Percentiles rank a stretch among this genome's conserved stretches.
Conservation (phyloP, 2,329 filamentous ascomycete genomes). For the Rhexocercosporidium sp. region DNA sequence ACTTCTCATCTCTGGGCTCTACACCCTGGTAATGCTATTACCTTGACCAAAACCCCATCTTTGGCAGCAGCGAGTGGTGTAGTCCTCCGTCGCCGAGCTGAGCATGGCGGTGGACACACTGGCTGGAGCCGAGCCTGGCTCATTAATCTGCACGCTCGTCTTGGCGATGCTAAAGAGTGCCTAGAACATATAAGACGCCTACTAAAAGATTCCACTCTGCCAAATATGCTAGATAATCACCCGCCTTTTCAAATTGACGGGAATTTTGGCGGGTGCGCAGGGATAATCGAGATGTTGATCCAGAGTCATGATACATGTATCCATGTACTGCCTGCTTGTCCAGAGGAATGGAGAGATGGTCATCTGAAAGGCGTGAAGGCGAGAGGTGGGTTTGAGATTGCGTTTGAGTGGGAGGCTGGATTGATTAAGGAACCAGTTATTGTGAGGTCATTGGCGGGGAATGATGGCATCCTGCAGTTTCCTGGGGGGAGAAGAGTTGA, state of each 20-base stretch:
- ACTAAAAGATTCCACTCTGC: constrained; percentile 48
- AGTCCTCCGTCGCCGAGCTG: constrained; percentile 41
- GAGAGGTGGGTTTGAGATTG: constrained; percentile 45
- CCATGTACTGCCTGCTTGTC: constrained; percentile 46
- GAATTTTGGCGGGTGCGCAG: constrained; percentile 55
- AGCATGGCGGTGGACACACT: constrained; percentile 50
- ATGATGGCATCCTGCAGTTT: constrained; percentile 20
- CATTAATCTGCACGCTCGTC: constrained; percentile 50
- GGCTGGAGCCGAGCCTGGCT: constrained; percentile 56
- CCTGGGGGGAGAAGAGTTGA: constrained; percentile 11
- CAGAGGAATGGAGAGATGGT: constrained; percentile 44
- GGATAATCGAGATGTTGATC: constrained; percentile 52
- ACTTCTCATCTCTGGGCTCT: constrained; percentile 52
- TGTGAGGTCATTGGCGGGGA: constrained; percentile 19
- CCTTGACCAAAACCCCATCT: constrained; percentile 42
- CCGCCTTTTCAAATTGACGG: constrained; percentile 57
- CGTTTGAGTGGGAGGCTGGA: constrained; percentile 45
- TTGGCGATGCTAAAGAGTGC: constrained; percentile 47
- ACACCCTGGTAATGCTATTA: constrained; percentile 48
- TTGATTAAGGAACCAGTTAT: constrained; percentile 30
- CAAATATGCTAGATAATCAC: constrained; percentile 52
- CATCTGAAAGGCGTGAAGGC: constrained; percentile 44
- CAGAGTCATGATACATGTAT: constrained; percentile 44
- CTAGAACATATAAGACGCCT: constrained; percentile 47
- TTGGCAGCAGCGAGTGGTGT: constrained; percentile 40